Evolutionary conservation across 768 basidiomycete genomes (phyloP), one percentile per base, ranked within the genome.

Genomic region (Neoboletus subvelutipes): DNA sequence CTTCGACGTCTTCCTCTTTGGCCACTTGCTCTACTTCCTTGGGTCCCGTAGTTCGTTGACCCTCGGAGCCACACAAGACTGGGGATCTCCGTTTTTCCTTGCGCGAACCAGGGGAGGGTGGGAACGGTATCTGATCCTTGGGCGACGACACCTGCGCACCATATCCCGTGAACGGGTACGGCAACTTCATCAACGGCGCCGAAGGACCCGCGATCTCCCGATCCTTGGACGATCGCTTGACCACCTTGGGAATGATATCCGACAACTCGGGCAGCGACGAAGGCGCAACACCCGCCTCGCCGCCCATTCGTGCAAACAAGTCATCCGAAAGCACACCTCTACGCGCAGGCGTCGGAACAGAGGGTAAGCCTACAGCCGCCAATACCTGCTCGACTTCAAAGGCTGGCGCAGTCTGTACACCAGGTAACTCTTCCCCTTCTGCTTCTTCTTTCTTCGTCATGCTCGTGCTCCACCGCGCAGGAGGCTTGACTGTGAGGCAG

Each of bases 111-210:
- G 82, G 82, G 1, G 84, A 83, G 9, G 84, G 85, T n/a, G 88
- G 90, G 80, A 91, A 92, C 0, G 89, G 88, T 20, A 92, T 82
- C 59, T 87, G 75, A 46, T 79, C 86, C 60, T 80, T 78, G 18
- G 83, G n/a, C n/a, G n/a, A 84, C 11, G 84, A 85, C 52, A 79
- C 76, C 58, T 85, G 85, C 1, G 84, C 82, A 45, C 81, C 81
- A 54, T 79, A 81, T 10, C 76, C 81, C 1, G 81, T 72, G 68
- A 92, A 92, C 0, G 90, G 88, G 75, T 92, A 92, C 6, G 87
- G 86, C 33, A 86, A 62, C 58, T 73, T 72, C 73, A 78, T 75
- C 53, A 84, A 67, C 33, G 86, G 79, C 5, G 67, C 74, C 5
- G 71, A 71, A 39, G 75, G 78, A 13, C 75, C 70, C 47, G 61